A percentile compares a stretch with the other conserved stretches of the same genome.
These are phyloP conservation scores for Rauvolfia tetraphylla DNA, from an alignment of 257 asterid genomes.

Conservation along the genomic window DNA sequence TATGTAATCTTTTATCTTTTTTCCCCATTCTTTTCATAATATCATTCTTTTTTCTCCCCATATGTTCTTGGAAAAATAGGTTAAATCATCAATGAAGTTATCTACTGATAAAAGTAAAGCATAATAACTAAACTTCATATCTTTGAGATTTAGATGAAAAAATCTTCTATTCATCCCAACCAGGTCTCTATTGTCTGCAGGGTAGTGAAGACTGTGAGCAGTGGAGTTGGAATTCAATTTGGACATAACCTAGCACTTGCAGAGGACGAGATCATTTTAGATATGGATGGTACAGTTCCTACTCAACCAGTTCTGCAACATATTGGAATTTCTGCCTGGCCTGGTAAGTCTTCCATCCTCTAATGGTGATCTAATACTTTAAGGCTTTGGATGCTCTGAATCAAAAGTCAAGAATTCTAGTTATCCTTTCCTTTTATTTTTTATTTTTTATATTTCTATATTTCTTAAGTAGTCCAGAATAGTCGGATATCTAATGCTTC, in stretches of 20 bases:
- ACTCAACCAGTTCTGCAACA: slow-evolving; percentile 89
- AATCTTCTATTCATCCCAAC: neutral
- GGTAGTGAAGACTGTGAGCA: slow-evolving; percentile 66
- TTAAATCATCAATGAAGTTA: neutral
- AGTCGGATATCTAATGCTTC: neutral
- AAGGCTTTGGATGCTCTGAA: neutral
- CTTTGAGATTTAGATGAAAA: neutral
- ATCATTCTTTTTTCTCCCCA: neutral
- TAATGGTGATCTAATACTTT: neutral
- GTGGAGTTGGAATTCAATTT: slow-evolving; percentile 53
- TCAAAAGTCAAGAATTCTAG: neutral
- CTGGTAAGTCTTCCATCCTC: slow-evolving; percentile 50
- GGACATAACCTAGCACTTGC: slow-evolving; percentile 64
- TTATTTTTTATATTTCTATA: neutral
- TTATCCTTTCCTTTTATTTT: neutral
- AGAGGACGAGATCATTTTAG: slow-evolving; percentile 74
- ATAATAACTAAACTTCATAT: neutral
- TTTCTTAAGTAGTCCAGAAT: slow-evolving; percentile 3
- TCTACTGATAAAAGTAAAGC: neutral
- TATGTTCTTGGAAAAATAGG: neutral
- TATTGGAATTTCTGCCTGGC: slow-evolving; percentile 94
- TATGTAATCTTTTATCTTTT: neutral
- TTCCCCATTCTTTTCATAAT: neutral
- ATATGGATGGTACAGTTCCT: slow-evolving; percentile 75
- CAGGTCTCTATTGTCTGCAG: slow-evolving; percentile 37